These are phyloP conservation scores for Aspergillus hancockii DNA, from an alignment of 495 filamentous ascomycete species.

Conservation along the genomic window DNA sequence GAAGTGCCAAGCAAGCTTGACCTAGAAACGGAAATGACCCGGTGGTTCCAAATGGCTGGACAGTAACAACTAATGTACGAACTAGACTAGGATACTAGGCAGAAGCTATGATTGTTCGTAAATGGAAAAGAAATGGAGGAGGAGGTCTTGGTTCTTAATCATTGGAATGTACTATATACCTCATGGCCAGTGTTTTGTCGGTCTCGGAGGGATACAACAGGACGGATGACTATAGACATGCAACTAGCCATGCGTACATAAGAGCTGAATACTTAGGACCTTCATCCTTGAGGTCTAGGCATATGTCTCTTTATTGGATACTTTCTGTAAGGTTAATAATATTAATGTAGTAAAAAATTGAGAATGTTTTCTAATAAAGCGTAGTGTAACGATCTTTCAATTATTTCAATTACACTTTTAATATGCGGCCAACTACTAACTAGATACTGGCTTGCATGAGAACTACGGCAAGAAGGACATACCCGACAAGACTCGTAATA, in stretches of 20 bases:
- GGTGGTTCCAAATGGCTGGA: neutral
- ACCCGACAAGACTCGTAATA: too few species aligned
- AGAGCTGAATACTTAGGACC: neutral
- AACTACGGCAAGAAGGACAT: too few species aligned
- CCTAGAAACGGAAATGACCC: constrained; percentile 1
- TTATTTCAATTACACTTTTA: too few species aligned
- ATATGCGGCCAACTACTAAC: too few species aligned
- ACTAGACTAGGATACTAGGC: neutral
- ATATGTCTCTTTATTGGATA: too few species aligned
- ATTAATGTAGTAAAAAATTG: neutral
- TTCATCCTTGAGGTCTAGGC: neutral
- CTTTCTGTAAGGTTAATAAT: too few species aligned
- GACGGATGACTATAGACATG: neutral
- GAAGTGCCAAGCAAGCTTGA: constrained; percentile 16
- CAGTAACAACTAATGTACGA: neutral
- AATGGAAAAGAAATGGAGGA: neutral
- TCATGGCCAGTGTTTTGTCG: neutral
- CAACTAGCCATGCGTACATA: neutral
- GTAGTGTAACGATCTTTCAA: too few species aligned
- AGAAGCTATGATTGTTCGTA: neutral
- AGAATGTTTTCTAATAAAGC: too few species aligned
- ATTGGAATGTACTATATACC: neutral
- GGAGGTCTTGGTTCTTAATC: neutral
- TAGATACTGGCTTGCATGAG: too few species aligned
- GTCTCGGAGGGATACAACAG: neutral